Base-by-base conservation (phyloP, 225 moss, liverwort and hornwort species). In the Antitrichia curtipendula region DNA sequence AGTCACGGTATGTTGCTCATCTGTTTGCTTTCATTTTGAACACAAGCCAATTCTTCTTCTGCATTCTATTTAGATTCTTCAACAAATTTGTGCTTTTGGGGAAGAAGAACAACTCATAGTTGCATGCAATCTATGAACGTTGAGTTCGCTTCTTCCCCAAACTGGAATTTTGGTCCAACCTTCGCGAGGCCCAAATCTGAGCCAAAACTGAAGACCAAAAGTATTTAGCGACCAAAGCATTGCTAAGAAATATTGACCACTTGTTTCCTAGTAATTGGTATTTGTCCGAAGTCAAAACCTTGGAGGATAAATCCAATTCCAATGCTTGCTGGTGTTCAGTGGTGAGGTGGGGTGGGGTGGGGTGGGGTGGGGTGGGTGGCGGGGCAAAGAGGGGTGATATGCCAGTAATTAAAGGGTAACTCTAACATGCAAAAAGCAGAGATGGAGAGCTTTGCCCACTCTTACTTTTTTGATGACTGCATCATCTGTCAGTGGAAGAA, bases 401-500 rank as follows among this genome's bases (percentile, higher is more conserved):
- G 15, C 73, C 36, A 84, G 9, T 59, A 60, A 3, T 47, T 59
- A 49, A 36, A 45, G 8, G 13, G 20, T 27, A 60, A 36, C 59
- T 47, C 13, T 84, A 24, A 40, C 20, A 29, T 41, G 43, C 36
- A 81, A 34, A 47, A 84, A 70, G 65, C 73, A 62, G 36, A 69
- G 60, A 80, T 32, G 62, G 12, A 70, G 75, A 89, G 57, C 50
- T 71, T 78, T 66, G 53, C 36, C 52, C 25, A 60, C 28, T 49
- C 90, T 83, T 92, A 90, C 92, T 53, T 91, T 93, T 38, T 88
- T 78, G 43, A 94, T 84, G 58, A 95, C 86, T 34, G 90, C 91
- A 40, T 92, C 93, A 60, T 95, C 87, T 56, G 92, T 47, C 21
- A 93, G 89, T 36, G 93, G 91, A 87, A 95, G 93, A 65, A 95